A percentile compares a stretch with the other conserved stretches of the same genome.
phyloP scores from a whole-genome alignment of 257 asterid genomes.

The Solanum paucissectum region DNA sequence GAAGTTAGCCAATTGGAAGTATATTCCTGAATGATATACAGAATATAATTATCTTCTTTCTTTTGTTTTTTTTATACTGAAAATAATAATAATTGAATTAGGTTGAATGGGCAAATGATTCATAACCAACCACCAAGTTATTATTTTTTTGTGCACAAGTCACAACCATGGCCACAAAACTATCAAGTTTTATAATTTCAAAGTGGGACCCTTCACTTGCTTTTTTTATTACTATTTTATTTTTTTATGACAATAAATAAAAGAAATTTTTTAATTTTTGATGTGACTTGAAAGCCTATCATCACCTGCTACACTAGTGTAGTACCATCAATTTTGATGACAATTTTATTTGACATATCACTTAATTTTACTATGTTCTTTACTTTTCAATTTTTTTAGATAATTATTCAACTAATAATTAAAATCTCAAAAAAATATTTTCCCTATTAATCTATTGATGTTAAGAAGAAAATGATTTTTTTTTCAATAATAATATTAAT shows the following conservation, averaged over 20 bases:
- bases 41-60: neutral
- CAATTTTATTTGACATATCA: neutral
- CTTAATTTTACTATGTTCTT: neutral
- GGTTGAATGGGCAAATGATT: slow-evolving; percentile 12
- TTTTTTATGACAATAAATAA: neutral
- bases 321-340: slow-evolving; percentile 2
- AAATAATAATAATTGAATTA: slow-evolving; percentile 6
- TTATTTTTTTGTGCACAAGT: neutral
- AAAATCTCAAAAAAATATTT: neutral
- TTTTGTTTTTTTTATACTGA: neutral
- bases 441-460: too few species aligned
- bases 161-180: slow-evolving; percentile 3
- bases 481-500: neutral
- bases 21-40: slow-evolving; percentile 12
- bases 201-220: slow-evolving; percentile 10
- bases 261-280: neutral
- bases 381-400: neutral
- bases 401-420: neutral
- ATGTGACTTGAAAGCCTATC: slow-evolving; percentile 1
- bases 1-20: slow-evolving; percentile 15
- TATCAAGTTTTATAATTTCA: neutral
- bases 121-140: slow-evolving; percentile 12
- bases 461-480: too few species aligned
- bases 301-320: slow-evolving; percentile 3
- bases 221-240: neutral